A percentile compares a stretch with the other conserved stretches of the same genome.
Conservation (phyloP, 2,329 filamentous ascomycete species). For the Penicillium frequentans region DNA sequence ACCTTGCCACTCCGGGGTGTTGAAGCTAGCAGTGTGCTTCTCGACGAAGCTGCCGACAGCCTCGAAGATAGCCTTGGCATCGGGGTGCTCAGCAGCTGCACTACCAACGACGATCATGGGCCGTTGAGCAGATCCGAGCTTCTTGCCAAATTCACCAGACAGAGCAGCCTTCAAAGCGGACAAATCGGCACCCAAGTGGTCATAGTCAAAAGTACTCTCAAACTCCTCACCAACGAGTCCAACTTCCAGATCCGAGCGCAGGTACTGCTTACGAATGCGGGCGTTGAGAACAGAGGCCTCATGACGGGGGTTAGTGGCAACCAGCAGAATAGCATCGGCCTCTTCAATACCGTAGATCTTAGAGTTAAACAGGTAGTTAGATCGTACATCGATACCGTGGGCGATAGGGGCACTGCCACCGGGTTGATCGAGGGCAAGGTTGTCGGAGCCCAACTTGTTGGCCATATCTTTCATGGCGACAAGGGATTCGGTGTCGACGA, state of each 20-base stretch:
- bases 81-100: conserved; percentile 83
- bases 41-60: conserved; percentile 86
- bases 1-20: conserved; percentile 89
- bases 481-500: conserved; percentile 88
- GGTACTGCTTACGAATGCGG: conserved; percentile 96
- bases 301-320: conserved; percentile 93
- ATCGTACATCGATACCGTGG: conserved; percentile 89
- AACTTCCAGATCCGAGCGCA: conserved; percentile 90
- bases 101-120: conserved; percentile 98
- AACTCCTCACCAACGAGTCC: conserved; percentile 88
- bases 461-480: conserved; percentile 97
- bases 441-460: conserved; percentile 95
- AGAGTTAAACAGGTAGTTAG: conserved; percentile 97
- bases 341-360: conserved; percentile 92
- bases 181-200: conserved; percentile 80
- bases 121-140: conserved; percentile 79
- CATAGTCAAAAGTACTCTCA: conserved; percentile 92
- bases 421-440: conserved; percentile 88
- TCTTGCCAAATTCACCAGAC: conserved; percentile 86
- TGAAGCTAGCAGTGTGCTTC: conserved; percentile 87
- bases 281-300: conserved; percentile 95
- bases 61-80: conserved; percentile 93
- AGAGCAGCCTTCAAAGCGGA: conserved; percentile 82
- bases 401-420: conserved; percentile 79
- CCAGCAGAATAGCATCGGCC: conserved; percentile 84